Conservation (phyloP, 192 early-diverging fungal genomes). For the Phlyctochytrium bullatum region DNA sequence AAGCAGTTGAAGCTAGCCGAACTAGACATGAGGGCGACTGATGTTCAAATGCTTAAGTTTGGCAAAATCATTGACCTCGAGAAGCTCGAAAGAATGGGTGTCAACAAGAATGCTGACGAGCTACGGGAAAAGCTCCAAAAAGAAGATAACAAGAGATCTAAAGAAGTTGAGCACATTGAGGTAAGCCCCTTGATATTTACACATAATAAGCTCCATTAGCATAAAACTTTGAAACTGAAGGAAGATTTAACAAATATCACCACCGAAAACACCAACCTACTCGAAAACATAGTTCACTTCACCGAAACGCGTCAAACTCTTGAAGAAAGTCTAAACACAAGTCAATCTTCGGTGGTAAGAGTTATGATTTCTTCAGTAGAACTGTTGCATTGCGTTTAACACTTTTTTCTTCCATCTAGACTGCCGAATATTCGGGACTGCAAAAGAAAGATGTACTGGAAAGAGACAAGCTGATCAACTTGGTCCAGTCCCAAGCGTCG, state of each 20-base stretch:
- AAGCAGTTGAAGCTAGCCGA: conserved; percentile 56
- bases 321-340: conserved; percentile 47
- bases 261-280: conserved; percentile 47
- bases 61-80: conserved; percentile 62
- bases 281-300: conserved; percentile 46
- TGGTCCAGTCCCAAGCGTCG: conserved; percentile 45
- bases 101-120: conserved; percentile 62
- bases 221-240: conserved; percentile 35
- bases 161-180: conserved; percentile 44
- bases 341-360: conserved; percentile 51
- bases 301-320: conserved; percentile 43
- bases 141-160: conserved; percentile 49
- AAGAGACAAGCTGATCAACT: conserved; percentile 42
- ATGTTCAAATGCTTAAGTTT: conserved; percentile 70
- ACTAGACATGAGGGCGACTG: conserved; percentile 43
- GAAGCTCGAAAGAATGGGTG: conserved; percentile 58
- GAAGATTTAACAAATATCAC: conserved; percentile 45
- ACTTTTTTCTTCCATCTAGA: conserved; percentile 25
- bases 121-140: conserved; percentile 55
- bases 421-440: conserved; percentile 49
- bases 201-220: conserved; percentile 17
- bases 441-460: conserved; percentile 51
- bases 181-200: conserved; percentile 25
- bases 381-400: background rate
- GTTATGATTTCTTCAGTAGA: background rate